A percentile compares a stretch with the other conserved stretches of the same genome.
Evolutionary conservation across 345 rosid genomes (phyloP).

Genomic region (Arabidopsis thaliana): TAIR10.1 NC_003071.7:9614501-9615000

Average conservation of each 20-base stretch:
- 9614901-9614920: slow-evolving; percentile 1
- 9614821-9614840: background rate
- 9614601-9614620: background rate
- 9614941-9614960: slow-evolving; percentile 37
- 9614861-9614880: slow-evolving; percentile 37
- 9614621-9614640: slow-evolving; percentile 10
- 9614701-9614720: background rate
- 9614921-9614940: slow-evolving; percentile 9
- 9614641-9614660: background rate
- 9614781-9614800: background rate
- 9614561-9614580: background rate
- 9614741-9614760: background rate
- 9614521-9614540: background rate
- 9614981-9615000: background rate
- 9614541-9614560: background rate
- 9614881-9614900: slow-evolving; percentile 24
- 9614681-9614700: slow-evolving; percentile 1
- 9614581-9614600: slow-evolving; percentile 9
- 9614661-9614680: background rate
- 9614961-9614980: slow-evolving; percentile 23
- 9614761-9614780: slow-evolving; percentile 9
- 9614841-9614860: slow-evolving; percentile 9
- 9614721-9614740: background rate
- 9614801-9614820: background rate
- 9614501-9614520: background rate